Percentiles rank a stretch among this genome's conserved stretches.
phyloP scores from a whole-genome alignment of 768 basidiomycete genomes.

The Podaxis rugospora region DNA sequence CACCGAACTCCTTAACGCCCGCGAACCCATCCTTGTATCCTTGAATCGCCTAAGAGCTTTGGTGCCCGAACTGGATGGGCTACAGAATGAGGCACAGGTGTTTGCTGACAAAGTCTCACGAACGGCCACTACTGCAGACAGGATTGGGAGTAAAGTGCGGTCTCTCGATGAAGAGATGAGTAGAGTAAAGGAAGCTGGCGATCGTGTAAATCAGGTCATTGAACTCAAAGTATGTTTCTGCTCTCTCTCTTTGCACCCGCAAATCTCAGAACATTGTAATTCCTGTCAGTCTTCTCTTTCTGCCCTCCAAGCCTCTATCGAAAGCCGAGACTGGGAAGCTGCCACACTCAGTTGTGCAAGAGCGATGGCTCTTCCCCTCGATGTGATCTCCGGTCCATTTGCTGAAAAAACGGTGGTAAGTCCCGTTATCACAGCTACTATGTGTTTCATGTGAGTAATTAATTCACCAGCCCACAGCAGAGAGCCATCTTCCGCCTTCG shows the following conservation, averaged over 20 bases:
- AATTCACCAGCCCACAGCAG: slow-evolving; percentile 74
- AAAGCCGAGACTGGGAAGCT: slow-evolving; percentile 90
- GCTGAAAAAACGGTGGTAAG: slow-evolving; percentile 84
- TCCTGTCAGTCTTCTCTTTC: slow-evolving; percentile 32
- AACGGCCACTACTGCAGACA: slow-evolving; percentile 78
- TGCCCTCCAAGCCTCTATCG: slow-evolving; percentile 68
- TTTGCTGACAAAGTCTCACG: slow-evolving; percentile 56
- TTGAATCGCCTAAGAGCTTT: slow-evolving; percentile 59
- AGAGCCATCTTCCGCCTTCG: slow-evolving; percentile 79
- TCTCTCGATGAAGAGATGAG: slow-evolving; percentile 92
- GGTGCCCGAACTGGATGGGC: slow-evolving; percentile 55
- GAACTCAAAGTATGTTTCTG: slow-evolving; percentile 77
- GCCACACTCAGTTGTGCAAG: slow-evolving; percentile 88
- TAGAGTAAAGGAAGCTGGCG: slow-evolving; percentile 84
- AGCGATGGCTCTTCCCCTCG: slow-evolving; percentile 79
- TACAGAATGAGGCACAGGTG: slow-evolving; percentile 51
- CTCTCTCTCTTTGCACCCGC: background rate
- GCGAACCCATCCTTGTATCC: slow-evolving; percentile 60
- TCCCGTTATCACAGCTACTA: slow-evolving; percentile 11
- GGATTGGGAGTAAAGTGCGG: slow-evolving; percentile 89
- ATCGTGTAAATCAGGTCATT: slow-evolving; percentile 88
- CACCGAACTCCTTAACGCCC: slow-evolving; percentile 62
- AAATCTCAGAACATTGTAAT: slow-evolving; percentile 6
- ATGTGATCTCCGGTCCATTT: slow-evolving; percentile 79
- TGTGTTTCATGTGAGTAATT: background rate